Percentiles rank a stretch among this genome's conserved stretches.
phyloP scores from a whole-genome alignment of 225 moss, liverwort and hornwort genomes.

The Anthoceros angustus region DNA sequence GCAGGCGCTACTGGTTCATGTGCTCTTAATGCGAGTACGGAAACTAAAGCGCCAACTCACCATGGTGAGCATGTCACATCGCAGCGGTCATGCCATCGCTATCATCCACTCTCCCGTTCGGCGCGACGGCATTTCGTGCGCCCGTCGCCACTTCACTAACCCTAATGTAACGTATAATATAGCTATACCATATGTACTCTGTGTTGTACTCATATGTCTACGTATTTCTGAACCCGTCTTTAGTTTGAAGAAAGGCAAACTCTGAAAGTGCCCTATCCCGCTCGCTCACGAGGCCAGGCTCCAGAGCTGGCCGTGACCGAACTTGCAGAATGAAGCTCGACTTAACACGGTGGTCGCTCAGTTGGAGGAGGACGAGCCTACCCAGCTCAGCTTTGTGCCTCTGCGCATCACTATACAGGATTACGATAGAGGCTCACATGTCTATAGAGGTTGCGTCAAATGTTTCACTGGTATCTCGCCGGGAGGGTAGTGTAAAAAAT shows the following conservation, averaged over 20 bases:
- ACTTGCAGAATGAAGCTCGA: not conserved
- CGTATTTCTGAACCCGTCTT: no score
- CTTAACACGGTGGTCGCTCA: not conserved
- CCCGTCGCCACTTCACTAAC: no score
- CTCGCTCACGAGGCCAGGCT: not conserved
- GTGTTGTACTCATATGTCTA: no score
- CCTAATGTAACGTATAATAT: not conserved
- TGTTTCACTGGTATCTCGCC: not conserved
- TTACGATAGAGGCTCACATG: not conserved
- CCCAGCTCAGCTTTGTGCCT: not conserved
- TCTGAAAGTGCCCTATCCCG: not conserved
- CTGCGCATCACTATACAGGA: not conserved
- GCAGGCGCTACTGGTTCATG: not conserved
- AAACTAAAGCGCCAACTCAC: not conserved
- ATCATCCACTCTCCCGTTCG: not conserved
- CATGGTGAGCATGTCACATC: not conserved
- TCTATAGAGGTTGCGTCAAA: not conserved
- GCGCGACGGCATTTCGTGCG: not conserved
- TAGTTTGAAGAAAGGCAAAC: no score
- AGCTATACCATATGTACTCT: not conserved
- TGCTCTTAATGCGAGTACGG: not conserved
- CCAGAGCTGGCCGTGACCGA: not conserved
- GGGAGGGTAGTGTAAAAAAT: not conserved
- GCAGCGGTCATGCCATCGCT: not conserved
- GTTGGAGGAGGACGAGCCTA: constrained; percentile 1